phyloP scores from a whole-genome alignment of 2,329 filamentous ascomycete species.

The Microsporum audouinii region DNA sequence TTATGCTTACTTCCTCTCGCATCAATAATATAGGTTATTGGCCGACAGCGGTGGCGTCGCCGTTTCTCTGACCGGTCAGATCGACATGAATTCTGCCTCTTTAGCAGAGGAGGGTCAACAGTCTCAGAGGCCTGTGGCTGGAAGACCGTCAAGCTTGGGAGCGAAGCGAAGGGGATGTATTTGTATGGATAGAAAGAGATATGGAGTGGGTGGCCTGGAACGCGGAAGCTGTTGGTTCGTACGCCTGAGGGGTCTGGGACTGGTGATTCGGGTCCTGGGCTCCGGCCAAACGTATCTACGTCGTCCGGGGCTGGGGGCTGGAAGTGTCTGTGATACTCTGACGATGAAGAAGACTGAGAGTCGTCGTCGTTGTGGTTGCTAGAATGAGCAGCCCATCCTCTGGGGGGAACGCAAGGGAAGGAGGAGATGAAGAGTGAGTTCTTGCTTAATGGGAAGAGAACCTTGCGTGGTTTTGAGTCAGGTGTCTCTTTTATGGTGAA shows the following conservation, averaged over 20 bases:
- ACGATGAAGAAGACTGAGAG: not conserved
- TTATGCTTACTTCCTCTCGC: slow-evolving; percentile 25
- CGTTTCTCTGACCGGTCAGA: not conserved
- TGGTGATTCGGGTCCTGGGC: slow-evolving; percentile 6
- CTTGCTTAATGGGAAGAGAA: slow-evolving; percentile 35
- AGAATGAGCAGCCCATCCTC: slow-evolving; percentile 19
- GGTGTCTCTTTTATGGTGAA: slow-evolving; percentile 19
- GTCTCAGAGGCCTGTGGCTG: not conserved
- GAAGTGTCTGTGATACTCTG: slow-evolving; percentile 7
- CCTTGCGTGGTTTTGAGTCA: slow-evolving; percentile 11
- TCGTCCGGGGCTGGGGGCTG: slow-evolving; percentile 5
- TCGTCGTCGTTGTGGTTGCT: not conserved
- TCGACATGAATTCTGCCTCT: not conserved
- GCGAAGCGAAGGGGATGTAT: slow-evolving; percentile 21
- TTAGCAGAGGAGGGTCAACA: not conserved
- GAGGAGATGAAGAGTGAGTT: slow-evolving; percentile 46
- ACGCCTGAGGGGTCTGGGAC: not conserved
- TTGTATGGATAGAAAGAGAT: slow-evolving; percentile 24
- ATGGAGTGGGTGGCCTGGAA: slow-evolving; percentile 31
- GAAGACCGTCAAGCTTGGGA: slow-evolving; percentile 15
- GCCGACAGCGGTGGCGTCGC: slow-evolving; percentile 1
- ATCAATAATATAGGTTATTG: slow-evolving; percentile 25
- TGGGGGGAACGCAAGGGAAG: slow-evolving; percentile 41
- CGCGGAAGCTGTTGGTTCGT: slow-evolving; percentile 15
- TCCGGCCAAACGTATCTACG: not conserved